phyloP scores from a whole-genome alignment of 2,329 filamentous ascomycete genomes.

The Cordyceps fumosorosea region DNA sequence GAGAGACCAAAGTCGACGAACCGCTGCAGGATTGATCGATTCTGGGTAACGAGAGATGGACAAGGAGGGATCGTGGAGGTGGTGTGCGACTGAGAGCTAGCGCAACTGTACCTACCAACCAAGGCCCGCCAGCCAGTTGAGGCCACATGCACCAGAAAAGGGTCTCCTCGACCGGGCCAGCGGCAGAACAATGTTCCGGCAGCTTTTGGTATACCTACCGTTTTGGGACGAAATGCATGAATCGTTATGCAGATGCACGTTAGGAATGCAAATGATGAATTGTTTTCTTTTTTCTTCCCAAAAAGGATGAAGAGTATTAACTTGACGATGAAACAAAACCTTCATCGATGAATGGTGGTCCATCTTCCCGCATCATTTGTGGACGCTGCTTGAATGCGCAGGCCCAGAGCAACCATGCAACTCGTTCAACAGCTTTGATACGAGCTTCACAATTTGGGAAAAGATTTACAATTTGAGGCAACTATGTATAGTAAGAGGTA shows the following conservation, averaged over 20 bases:
- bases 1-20: slow-evolving; percentile 12
- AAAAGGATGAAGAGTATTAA: neutral
- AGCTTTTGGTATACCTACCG: neutral
- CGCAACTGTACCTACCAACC: neutral
- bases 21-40: slow-evolving; percentile 12
- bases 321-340: too few relatives aligned
- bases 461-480: slow-evolving; percentile 27
- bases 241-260: neutral
- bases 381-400: too few relatives aligned
- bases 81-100: slow-evolving; percentile 13
- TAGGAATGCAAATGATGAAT: neutral
- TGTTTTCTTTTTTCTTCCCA: neutral
- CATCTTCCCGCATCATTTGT: too few relatives aligned
- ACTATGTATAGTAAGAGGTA: slow-evolving; percentile 24
- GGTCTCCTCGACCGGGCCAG: slow-evolving; percentile 10
- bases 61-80: slow-evolving; percentile 9
- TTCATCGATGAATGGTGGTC: too few relatives aligned
- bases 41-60: slow-evolving; percentile 14
- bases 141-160: slow-evolving; percentile 37
- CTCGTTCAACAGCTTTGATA: neutral
- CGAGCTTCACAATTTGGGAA: slow-evolving; percentile 12
- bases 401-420: neutral
- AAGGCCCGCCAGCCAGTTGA: slow-evolving; percentile 22
- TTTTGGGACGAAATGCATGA: neutral
- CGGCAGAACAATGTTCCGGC: slow-evolving; percentile 31